A percentile compares a stretch with the other conserved stretches of the same genome.
Conservation (phyloP, 2,329 filamentous ascomycete species). For the Sclerotinia sclerotiorum region DNA sequence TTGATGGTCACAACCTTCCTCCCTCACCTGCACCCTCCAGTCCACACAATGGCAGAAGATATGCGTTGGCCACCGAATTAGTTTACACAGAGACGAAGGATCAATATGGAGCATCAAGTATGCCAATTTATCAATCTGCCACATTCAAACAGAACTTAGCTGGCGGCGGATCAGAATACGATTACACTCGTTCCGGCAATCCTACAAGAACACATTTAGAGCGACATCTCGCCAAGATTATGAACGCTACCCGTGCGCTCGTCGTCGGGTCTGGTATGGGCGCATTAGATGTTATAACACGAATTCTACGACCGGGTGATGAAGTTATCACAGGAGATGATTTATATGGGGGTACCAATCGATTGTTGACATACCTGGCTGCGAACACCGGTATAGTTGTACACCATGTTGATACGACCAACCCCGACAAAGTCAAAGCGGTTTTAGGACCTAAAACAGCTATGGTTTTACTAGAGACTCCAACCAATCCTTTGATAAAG, state of each 20-base stretch:
- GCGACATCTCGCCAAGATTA: conserved; percentile 96
- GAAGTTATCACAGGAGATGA: conserved; percentile 98
- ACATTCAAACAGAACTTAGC: conserved; percentile 94
- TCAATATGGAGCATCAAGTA: conserved; percentile 94
- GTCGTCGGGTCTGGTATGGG: conserved; percentile 98
- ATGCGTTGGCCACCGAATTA: conserved; percentile 91
- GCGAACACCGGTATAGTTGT: conserved; percentile 89
- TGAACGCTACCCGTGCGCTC: conserved; percentile 88
- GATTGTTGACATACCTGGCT: conserved; percentile 87
- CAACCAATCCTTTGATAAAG: conserved; percentile 97
- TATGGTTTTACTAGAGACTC: conserved; percentile 94
- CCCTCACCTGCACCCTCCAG: conserved; percentile 92
- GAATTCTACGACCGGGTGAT: conserved; percentile 85
- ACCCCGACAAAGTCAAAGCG: conserved; percentile 65
- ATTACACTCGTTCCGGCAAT: conserved; percentile 97
- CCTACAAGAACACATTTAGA: conserved; percentile 95
- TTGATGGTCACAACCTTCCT: conserved; percentile 81
- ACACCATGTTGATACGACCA: conserved; percentile 93
- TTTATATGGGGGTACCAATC: conserved; percentile 92
- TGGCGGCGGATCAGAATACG: conserved; percentile 81
- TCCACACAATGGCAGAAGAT: conserved; percentile 80
- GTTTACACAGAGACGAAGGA: conserved; percentile 96
- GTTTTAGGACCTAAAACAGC: conserved; percentile 78
- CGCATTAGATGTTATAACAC: conserved; percentile 91
- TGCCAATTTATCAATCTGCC: conserved; percentile 97